phyloP scores from a whole-genome alignment of 495 filamentous ascomycete species.

The Lasiosphaeria hispida region DNA sequence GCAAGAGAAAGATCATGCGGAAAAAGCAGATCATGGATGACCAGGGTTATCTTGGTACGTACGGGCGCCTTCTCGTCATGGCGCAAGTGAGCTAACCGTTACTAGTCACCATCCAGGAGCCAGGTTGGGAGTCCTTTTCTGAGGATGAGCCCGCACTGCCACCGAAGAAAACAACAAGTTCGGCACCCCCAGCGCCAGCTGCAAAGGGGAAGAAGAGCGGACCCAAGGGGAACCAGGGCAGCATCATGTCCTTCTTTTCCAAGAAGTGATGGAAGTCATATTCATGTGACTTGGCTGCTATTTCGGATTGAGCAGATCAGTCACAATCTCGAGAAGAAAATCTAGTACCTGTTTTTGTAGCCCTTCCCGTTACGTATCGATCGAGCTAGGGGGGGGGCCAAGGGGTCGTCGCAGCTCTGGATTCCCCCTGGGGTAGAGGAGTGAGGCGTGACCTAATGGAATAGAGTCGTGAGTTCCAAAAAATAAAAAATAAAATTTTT shows the following conservation, averaged over 20 bases:
- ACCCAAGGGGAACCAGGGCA: slow-evolving; percentile 70
- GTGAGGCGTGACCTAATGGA: too few species aligned
- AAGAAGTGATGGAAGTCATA: slow-evolving; percentile 59
- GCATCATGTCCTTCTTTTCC: slow-evolving; percentile 90
- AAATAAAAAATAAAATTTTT: too few species aligned
- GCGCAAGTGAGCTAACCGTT: slow-evolving; percentile 10
- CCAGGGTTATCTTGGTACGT: slow-evolving; percentile 86
- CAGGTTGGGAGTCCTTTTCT: slow-evolving; percentile 92
- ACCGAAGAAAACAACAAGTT: slow-evolving; percentile 36
- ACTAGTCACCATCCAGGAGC: slow-evolving; percentile 85
- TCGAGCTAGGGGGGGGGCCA: too few species aligned
- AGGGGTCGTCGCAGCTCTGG: too few species aligned
- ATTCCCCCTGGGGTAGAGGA: too few species aligned
- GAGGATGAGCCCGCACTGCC: slow-evolving; percentile 69
- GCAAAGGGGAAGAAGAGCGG: slow-evolving; percentile 58
- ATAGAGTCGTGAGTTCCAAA: too few species aligned
- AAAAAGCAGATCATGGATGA: slow-evolving; percentile 90
- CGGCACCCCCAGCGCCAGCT: slow-evolving; percentile 22
- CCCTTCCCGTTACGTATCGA: too few species aligned
- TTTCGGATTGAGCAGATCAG: neutral
- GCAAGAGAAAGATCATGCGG: slow-evolving; percentile 79
- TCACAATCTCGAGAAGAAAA: too few species aligned
- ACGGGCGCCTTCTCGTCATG: neutral
- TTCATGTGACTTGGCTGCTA: neutral
- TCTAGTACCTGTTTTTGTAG: too few species aligned